Evolutionary conservation across 805 yeast species (phyloP), one percentile per base, ranked within the genome.

Genomic region (Candida qinlingensis): DNA sequence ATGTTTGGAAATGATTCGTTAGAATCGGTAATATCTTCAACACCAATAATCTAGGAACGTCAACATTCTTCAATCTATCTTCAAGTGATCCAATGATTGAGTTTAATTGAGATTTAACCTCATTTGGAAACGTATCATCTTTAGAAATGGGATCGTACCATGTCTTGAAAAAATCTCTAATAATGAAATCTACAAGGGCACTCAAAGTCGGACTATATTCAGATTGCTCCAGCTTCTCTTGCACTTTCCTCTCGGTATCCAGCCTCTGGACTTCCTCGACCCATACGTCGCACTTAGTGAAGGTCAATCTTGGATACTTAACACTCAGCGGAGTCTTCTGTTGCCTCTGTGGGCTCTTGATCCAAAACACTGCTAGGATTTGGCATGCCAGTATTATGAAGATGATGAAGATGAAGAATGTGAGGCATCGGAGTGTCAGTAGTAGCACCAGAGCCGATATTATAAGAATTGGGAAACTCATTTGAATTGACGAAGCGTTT

Each of bases 1-100:
- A 87, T 7, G 69, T 67, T 7, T 70, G 66, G 50, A 84, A 75
- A 61, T 90, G 96, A 10, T 74, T 76, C 1, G 87, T 82, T 1
- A 88, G 6, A 1, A 83, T 56, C 0, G 97, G 96, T 6, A 87
- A 47, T 0, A 87, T 35, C 41, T 74, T 73, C 31, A 79, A 66
- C 1, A 87, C 81, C 3, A 85, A 51, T 31, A 88, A 59, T 39
- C 74, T 73, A 1, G 89, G 72, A 25, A 77, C 65, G 57, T 87
- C 88, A 1, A 81, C 49, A 0, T 60, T 56, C 0, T 52, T 58
- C 1, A 83, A 49, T 31, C 84, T 64, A 4, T 53, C 49, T 28
- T 74, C 73, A 7, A 89, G 45, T 19, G 65, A 65, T 7, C 53
- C 55, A 2, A 80, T 59, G 0, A 76, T 75, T 3, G 53, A 44